Evolutionary conservation across 441 rosid species (phyloP), one percentile per base, ranked within the genome.

Genomic region (Erysimum pusillum): DNA sequence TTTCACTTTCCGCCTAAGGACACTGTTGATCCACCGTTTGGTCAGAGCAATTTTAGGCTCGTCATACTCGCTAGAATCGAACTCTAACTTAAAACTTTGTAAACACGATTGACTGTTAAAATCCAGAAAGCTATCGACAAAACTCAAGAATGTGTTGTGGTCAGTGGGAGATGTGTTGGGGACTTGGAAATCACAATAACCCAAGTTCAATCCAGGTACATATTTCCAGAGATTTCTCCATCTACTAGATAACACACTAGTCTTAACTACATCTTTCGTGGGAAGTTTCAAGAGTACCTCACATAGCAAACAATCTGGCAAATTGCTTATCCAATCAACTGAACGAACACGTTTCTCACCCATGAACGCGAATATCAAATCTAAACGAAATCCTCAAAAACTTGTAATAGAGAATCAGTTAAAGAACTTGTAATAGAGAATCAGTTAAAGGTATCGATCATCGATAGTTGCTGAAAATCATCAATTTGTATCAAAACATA

Each of bases 221-320:
- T 17, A 8, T 51, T 6, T 51, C 79, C 74, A 76, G 13, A 76
- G 39, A n/a, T 48, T 38, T 48, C 44, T 67, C 79, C 79, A 75
- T 58, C 62, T 75, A 0, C 4, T 74, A 6, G 79, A 67, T 41
- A 75, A 52, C 2, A 31, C 22, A 17, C 79, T 36, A 31, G 14
- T 68, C 25, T 20, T 68, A 17, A 76, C 74, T 5, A 32, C 74
- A 7, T 61, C 73, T 7, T 68, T 68, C 2, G 69, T 69, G 2
- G 69, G 32, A 7, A 68, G 56, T 6, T 39, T 25, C 46, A 53
- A 39, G 31, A 76, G 54, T 9, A 61, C 25, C 45, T 42, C 20
- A 20, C 2, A 76, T 41, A 76, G 6, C 32, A 76, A 61, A 2
- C 7, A 12, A 8, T 76, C 63, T 49, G 74, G 79, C 35, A 67